Percentiles rank a stretch among this genome's conserved stretches.
phyloP scores from a whole-genome alignment of 2,329 filamentous ascomycete genomes.

The Microsporum canis region DNA sequence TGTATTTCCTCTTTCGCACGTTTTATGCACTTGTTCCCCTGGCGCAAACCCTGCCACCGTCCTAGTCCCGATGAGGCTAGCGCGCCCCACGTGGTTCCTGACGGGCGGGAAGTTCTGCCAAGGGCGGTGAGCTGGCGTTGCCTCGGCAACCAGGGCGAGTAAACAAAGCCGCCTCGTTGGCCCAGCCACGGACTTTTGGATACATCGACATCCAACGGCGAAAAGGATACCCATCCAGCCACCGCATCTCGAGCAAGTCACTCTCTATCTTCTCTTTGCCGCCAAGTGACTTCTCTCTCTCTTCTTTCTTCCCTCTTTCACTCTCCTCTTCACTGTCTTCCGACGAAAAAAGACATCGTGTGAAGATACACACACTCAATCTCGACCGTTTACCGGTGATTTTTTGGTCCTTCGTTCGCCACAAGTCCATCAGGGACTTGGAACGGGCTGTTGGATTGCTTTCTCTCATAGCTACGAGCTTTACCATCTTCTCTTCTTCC shows the following conservation, averaged over 20 bases:
- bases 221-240: slow-evolving; percentile 6
- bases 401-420: neutral
- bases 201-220: neutral
- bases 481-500: neutral
- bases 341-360: neutral
- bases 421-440: neutral
- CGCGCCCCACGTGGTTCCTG: neutral
- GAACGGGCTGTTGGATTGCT: neutral
- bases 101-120: slow-evolving; percentile 15
- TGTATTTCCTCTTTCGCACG: neutral
- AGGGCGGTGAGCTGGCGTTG: slow-evolving; percentile 18
- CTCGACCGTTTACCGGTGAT: neutral
- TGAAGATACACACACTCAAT: neutral
- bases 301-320: neutral
- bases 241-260: neutral
- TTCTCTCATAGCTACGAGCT: neutral
- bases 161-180: slow-evolving; percentile 31
- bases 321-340: neutral
- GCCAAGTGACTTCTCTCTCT: neutral
- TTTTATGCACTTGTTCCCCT: neutral
- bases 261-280: neutral
- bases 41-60: neutral
- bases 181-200: slow-evolving; percentile 27
- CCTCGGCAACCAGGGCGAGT: slow-evolving; percentile 25
- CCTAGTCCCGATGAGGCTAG: neutral